These are phyloP conservation scores for Rhizomucor pusillus DNA, from an alignment of 371 early-diverging fungal genomes.

Conservation along the genomic window DNA sequence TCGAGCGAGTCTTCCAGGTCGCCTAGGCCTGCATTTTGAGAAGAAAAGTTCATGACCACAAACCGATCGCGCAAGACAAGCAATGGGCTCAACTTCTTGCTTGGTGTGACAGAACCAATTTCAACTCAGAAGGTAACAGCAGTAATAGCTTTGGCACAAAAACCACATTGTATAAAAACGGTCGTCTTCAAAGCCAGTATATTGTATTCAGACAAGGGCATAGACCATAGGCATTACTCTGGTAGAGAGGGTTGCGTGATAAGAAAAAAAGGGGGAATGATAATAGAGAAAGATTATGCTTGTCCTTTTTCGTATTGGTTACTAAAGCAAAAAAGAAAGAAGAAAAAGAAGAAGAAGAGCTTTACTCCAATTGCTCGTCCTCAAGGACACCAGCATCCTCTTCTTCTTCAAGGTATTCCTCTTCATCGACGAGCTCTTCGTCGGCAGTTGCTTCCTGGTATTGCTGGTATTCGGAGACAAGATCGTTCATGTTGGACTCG, in stretches of 20 bases:
- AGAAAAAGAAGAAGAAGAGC: neutral
- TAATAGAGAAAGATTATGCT: too few relatives aligned
- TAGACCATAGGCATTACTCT: too few relatives aligned
- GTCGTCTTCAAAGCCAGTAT: too few relatives aligned
- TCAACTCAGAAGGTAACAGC: too few relatives aligned
- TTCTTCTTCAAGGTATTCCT: slow-evolving; percentile 54
- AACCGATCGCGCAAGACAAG: neutral
- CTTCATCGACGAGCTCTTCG: slow-evolving; percentile 69
- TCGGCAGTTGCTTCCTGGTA: slow-evolving; percentile 93
- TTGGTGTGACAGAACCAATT: too few relatives aligned
- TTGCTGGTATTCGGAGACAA: slow-evolving; percentile 98
- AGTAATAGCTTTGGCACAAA: too few relatives aligned
- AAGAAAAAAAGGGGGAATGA: too few relatives aligned
- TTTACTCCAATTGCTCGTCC: slow-evolving; percentile 18
- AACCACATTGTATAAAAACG: too few relatives aligned
- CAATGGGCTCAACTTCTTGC: too few relatives aligned
- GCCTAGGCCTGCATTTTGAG: neutral
- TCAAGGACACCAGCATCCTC: slow-evolving; percentile 7
- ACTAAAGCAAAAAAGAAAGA: neutral
- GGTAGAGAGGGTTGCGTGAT: too few relatives aligned
- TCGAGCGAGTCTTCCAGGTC: slow-evolving; percentile 23
- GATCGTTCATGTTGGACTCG: slow-evolving; percentile 95
- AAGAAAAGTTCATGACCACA: slow-evolving; percentile 9
- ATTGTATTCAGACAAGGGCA: too few relatives aligned
- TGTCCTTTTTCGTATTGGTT: too few relatives aligned